Percentiles rank a stretch among this genome's conserved stretches.
Conservation (phyloP, 75 land plant genomes). For the Larix kaempferi region DNA sequence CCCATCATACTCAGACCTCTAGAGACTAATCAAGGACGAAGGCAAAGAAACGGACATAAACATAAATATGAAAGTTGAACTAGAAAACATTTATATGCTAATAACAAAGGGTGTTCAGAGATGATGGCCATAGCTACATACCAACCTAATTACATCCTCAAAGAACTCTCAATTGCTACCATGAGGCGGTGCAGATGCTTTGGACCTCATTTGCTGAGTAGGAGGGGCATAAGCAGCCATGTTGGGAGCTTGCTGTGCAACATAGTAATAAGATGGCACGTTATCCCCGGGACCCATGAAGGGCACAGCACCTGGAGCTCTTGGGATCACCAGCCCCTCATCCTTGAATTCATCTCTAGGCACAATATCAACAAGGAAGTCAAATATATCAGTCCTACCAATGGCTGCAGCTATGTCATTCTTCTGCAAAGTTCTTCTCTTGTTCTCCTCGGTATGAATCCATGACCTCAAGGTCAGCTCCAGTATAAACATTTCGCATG, state of each 20-base stretch:
- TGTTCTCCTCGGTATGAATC: slow-evolving; percentile 90
- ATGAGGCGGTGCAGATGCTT: background rate
- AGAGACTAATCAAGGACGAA: too few species aligned
- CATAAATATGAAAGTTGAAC: too few species aligned
- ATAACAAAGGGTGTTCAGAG: background rate
- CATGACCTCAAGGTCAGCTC: slow-evolving; percentile 79
- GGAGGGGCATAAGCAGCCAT: slow-evolving; percentile 20
- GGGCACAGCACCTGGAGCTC: slow-evolving; percentile 35
- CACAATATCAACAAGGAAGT: slow-evolving; percentile 81
- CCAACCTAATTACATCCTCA: background rate
- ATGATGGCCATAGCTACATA: background rate
- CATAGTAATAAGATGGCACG: slow-evolving; percentile 54
- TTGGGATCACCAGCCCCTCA: slow-evolving; percentile 40
- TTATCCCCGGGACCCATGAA: slow-evolving; percentile 35
- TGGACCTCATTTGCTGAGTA: slow-evolving; percentile 13
- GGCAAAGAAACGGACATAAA: too few species aligned
- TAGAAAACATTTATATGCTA: too few species aligned
- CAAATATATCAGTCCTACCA: slow-evolving; percentile 80
- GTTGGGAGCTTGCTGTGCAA: slow-evolving; percentile 13
- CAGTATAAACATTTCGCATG: slow-evolving; percentile 87
- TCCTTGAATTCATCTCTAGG: slow-evolving; percentile 87
- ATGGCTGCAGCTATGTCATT: slow-evolving; percentile 89
- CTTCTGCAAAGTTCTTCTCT: slow-evolving; percentile 83
- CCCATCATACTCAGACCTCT: too few species aligned
- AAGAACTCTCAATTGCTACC: background rate